Percentiles rank a stretch among this genome's conserved stretches.
Evolutionary conservation across 2,329 filamentous ascomycete species (phyloP).

Genomic region (Aspergillus ustus): DNA sequence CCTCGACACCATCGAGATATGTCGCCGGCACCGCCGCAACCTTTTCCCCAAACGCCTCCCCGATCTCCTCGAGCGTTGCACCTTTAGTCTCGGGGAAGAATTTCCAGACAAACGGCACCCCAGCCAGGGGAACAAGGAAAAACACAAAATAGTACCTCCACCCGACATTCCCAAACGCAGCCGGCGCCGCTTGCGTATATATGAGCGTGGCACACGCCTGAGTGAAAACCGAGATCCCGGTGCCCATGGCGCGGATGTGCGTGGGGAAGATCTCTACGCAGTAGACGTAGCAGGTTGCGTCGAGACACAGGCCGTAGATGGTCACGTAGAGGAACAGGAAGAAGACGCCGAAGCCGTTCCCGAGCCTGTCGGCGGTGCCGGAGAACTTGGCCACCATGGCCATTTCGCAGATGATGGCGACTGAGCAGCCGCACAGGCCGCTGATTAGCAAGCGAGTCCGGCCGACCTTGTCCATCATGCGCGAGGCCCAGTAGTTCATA

Average conservation of each 20-base stretch:
- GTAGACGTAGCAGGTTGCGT: slow-evolving; percentile 55
- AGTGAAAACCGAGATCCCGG: slow-evolving; percentile 57
- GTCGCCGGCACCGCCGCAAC: slow-evolving; percentile 41
- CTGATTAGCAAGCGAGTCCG: slow-evolving; percentile 31
- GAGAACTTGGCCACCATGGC: slow-evolving; percentile 45
- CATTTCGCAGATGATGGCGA: slow-evolving; percentile 45
- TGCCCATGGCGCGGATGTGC: slow-evolving; percentile 57
- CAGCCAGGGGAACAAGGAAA: slow-evolving; percentile 39
- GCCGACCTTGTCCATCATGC: background rate
- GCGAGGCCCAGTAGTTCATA: no score
- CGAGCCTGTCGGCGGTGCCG: slow-evolving; percentile 45
- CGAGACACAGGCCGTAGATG: slow-evolving; percentile 54
- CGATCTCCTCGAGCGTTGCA: slow-evolving; percentile 53
- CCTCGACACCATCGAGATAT: no score
- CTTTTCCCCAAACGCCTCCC: slow-evolving; percentile 55
- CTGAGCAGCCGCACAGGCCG: slow-evolving; percentile 33
- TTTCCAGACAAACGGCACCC: slow-evolving; percentile 38
- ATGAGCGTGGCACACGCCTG: slow-evolving; percentile 55
- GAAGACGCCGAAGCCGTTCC: slow-evolving; percentile 48
- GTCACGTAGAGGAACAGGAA: slow-evolving; percentile 54
- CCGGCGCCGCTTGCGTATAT: slow-evolving; percentile 53
- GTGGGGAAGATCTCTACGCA: slow-evolving; percentile 55
- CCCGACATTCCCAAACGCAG: slow-evolving; percentile 49
- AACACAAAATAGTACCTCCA: slow-evolving; percentile 59
- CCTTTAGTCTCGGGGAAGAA: slow-evolving; percentile 51